These are phyloP conservation scores for Aquilaria sinensis DNA, from an alignment of 345 rosid species.

Conservation along the genomic window DNA sequence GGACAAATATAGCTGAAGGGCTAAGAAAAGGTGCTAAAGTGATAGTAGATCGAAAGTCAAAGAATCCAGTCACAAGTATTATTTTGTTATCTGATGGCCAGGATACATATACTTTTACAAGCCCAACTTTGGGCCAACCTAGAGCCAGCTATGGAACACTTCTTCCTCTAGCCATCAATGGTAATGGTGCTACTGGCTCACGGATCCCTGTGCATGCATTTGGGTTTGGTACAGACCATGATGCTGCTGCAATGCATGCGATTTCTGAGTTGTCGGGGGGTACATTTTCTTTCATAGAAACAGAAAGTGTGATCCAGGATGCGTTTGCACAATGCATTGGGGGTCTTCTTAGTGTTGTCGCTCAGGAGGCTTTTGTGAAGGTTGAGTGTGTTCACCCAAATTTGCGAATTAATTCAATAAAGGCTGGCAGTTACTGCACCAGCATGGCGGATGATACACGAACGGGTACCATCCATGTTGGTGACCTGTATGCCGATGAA, in stretches of 20 bases:
- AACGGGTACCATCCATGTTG: slow-evolving; percentile 56
- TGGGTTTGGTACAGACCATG: slow-evolving; percentile 94
- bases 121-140: slow-evolving; percentile 25
- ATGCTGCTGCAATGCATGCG: slow-evolving; percentile 87
- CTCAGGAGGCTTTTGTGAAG: slow-evolving; percentile 59
- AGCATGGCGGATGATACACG: slow-evolving; percentile 32
- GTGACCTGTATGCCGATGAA: slow-evolving; percentile 96
- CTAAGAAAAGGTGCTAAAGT: slow-evolving; percentile 84
- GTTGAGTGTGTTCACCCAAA: slow-evolving; percentile 46
- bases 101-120: slow-evolving; percentile 71
- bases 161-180: slow-evolving; percentile 42
- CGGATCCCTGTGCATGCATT: slow-evolving; percentile 87
- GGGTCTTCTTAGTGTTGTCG: slow-evolving; percentile 89
- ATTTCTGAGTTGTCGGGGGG: slow-evolving; percentile 85
- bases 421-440: slow-evolving; percentile 75
- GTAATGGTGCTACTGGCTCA: slow-evolving; percentile 33
- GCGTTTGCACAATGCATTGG: slow-evolving; percentile 99
- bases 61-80: slow-evolving; percentile 82
- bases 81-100: slow-evolving; percentile 94
- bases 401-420: slow-evolving; percentile 51
- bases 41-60: slow-evolving; percentile 63
- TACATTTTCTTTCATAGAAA: slow-evolving; percentile 96
- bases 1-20: slow-evolving; percentile 94
- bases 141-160: slow-evolving; percentile 50
- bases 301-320: slow-evolving; percentile 87